phyloP scores from a whole-genome alignment of 176 grass and related monocot genomes.

The Oryza meridionalis region DNA sequence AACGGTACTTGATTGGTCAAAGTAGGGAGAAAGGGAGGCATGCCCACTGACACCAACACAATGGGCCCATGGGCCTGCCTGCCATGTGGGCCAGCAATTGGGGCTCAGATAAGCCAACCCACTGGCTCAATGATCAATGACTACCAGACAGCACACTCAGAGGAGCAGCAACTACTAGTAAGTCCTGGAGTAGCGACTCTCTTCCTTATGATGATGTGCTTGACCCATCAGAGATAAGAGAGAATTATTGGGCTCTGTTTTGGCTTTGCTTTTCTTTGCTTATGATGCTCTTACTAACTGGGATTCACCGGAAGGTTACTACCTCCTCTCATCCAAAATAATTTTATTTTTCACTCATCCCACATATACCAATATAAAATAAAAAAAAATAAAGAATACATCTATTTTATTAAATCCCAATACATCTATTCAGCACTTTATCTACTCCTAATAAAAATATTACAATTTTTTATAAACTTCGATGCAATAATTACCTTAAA shows the following conservation, averaged over 20 bases:
- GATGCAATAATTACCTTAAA: no score
- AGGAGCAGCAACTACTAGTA: constrained; percentile 19
- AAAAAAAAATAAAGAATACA: no score
- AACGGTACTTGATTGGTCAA: constrained; percentile 45
- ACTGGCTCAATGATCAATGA: constrained; percentile 15
- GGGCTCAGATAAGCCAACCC: constrained; percentile 40
- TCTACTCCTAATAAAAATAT: no score
- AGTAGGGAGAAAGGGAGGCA: constrained; percentile 9
- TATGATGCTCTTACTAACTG: not conserved
- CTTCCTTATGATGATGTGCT: constrained; percentile 37
- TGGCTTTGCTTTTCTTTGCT: not conserved
- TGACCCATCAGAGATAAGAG: constrained; percentile 1
- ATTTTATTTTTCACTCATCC: no score
- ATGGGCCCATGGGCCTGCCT: constrained; percentile 26
- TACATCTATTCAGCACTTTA: no score
- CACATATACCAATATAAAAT: no score
- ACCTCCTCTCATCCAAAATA: no score
- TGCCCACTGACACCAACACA: constrained; percentile 26
- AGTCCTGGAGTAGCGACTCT: not conserved
- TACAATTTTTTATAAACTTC: no score
- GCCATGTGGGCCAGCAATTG: constrained; percentile 21
- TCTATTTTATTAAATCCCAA: no score
- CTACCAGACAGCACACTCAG: constrained; percentile 14
- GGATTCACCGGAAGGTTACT: not conserved
- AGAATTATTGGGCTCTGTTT: not conserved